Evolutionary conservation across 208 protist genomes (phyloP).

Genomic region (Spongospora subterranea): DNA sequence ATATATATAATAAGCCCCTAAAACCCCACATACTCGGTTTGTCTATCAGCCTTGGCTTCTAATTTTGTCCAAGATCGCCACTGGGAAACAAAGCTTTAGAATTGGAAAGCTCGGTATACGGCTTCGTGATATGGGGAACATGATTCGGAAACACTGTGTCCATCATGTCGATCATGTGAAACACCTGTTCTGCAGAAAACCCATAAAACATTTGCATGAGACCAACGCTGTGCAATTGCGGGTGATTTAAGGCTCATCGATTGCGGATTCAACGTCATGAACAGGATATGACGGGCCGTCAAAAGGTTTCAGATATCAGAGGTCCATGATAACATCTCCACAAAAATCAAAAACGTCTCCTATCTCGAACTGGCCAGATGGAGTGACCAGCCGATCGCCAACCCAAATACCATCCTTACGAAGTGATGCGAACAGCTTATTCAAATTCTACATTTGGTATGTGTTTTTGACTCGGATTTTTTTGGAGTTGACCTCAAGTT

Average conservation of each 20-base stretch:
- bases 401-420: neutral
- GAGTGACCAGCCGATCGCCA: neutral
- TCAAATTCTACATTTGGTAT: neutral
- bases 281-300: neutral
- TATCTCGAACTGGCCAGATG: neutral
- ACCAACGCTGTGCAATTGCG: neutral
- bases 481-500: neutral
- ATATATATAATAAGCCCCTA: too few species aligned
- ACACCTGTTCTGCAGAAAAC: neutral
- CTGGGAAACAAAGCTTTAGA: too few species aligned
- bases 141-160: neutral
- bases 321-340: neutral
- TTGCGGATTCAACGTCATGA: neutral
- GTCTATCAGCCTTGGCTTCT: too few species aligned
- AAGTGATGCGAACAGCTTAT: neutral
- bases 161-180: neutral
- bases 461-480: neutral
- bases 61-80: too few species aligned
- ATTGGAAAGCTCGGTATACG: neutral
- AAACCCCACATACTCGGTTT: too few species aligned
- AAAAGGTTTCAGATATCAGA: neutral
- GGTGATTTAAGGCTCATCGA: neutral
- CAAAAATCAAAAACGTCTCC: neutral
- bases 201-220: neutral
- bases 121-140: neutral